Base-by-base conservation (phyloP, 2,329 filamentous ascomycete genomes). In the Aspergillus udagawae region DNA sequence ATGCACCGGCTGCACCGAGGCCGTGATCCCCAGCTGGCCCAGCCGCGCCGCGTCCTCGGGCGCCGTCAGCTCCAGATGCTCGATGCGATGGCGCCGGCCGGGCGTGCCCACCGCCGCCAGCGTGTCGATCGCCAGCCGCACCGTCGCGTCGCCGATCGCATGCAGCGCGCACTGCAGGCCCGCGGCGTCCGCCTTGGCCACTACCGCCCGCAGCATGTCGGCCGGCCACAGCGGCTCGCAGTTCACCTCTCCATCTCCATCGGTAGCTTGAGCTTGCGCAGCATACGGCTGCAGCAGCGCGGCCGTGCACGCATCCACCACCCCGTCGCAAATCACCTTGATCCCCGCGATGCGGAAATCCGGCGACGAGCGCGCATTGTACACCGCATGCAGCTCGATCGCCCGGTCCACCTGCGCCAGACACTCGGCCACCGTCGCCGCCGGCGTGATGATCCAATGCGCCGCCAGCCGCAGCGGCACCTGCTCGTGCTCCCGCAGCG, bases 241-340 rank as follows among this genome's bases (percentile, higher is more conserved):
- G 25, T 68, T 70, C 14, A 12, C n/a, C n/a, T n/a, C n/a, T n/a
- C n/a, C n/a, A n/a, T n/a, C n/a, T n/a, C n/a, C n/a, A n/a, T n/a
- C n/a, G n/a, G n/a, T n/a, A n/a, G n/a, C n/a, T n/a, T n/a, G n/a
- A n/a, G n/a, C n/a, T n/a, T n/a, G n/a, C n/a, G n/a, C 8, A 76
- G 68, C 44, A 73, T 81, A 69, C 69, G 66, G 62, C n/a, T 65
- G 53, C 2, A 51, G 47, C 28, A 69, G 49, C 5, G 59, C 60
- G 0, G 67, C 67, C 2, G 66, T 69, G 51, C 67, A 81, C 1
- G 76, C 78, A 59, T 81, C 79, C n/a, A 82, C 71, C 2, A 80
- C 77, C 5, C 79, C 79, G 57, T 82, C 79, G 54, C 74, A 77
- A 53, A 82, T 80, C 21, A 81, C 55, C 57, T 82, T 82, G 59